A percentile compares a stretch with the other conserved stretches of the same genome.
Evolutionary conservation across 202 grass and related monocot genomes (phyloP).

Genomic region (Panicum virgatum): DNA sequence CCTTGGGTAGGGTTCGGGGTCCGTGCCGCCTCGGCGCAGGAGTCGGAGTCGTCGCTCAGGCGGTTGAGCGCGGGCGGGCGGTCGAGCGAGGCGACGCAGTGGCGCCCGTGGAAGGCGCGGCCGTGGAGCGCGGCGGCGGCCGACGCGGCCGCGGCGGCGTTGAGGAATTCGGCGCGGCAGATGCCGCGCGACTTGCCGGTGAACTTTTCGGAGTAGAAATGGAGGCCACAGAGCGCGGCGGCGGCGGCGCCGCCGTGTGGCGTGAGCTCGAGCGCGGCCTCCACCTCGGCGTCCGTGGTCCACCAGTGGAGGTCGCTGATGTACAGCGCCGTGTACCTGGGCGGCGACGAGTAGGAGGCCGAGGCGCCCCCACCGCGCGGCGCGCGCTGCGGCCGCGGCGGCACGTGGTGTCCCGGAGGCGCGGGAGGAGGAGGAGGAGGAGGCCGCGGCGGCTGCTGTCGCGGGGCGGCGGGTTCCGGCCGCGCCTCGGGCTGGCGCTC

Average conservation of each 20-base stretch:
- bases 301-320: constrained; percentile 67
- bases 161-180: constrained; percentile 60
- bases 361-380: neutral
- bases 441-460: neutral
- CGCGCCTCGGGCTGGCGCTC: neutral
- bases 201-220: constrained; percentile 54
- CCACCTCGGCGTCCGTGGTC: constrained; percentile 63
- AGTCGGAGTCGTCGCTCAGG: constrained; percentile 16
- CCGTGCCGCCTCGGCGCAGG: neutral
- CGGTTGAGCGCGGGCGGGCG: constrained; percentile 21
- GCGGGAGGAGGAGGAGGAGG: neutral
- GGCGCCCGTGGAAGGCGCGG: constrained; percentile 42
- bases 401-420: constrained; percentile 1
- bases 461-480: neutral
- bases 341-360: neutral
- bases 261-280: constrained; percentile 49
- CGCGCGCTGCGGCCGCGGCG: constrained; percentile 8
- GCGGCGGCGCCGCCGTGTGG: constrained; percentile 32
- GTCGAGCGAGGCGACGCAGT: constrained; percentile 52
- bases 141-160: constrained; percentile 38
- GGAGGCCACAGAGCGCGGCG: constrained; percentile 36
- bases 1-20: neutral
- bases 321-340: constrained; percentile 41
- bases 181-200: constrained; percentile 50
- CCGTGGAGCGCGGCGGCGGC: constrained; percentile 53